Evolutionary conservation across 2,329 filamentous ascomycete species (phyloP), one percentile per base, ranked within the genome.

Genomic region (Botrytis squamosa): DNA sequence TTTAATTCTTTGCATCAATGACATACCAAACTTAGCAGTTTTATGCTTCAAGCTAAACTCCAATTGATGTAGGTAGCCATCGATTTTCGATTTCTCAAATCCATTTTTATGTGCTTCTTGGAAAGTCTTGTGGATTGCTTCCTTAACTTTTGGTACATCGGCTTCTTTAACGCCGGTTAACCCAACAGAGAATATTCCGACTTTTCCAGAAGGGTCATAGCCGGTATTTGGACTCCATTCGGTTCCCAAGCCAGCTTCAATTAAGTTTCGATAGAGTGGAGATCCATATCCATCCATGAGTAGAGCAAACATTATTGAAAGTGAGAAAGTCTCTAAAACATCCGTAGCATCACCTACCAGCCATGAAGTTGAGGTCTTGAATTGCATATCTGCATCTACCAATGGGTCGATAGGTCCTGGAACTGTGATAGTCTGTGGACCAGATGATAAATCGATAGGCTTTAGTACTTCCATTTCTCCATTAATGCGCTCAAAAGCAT

Each of bases 201-300:
- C 87, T 77, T 89, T 92, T 36, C 90, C 92, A 42, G 92, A 93
- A 71, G 88, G 89, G 81, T 98, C 95, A 78, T 96, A 97, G 20
- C 96, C 96, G 2, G 94, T 93, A 80, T 99, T 99, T 4, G 96
- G 94, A 70, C 94, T 97, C 85, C 94, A 99, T 79, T 97, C 95
- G 0, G 94, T 93, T 36, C 96, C 96, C 57, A 99, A 88, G 0
- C 94, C 95, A 65, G 92, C 90, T 82, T 98, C 95, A 71, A 99
- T 93, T 74, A 99, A 85, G 2, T 92, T 93, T 75, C 91, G 91
- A 82, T 98, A 98, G 73, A 99, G 84, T 0, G 96, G 96, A 9
- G 96, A 98, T 22, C 96, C 95, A 81, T 98, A 99, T 8, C 96
- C 96, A 81, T 97, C 95, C 84, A 97, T 91, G 16, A 99, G 84